Evolutionary conservation across 805 yeast genomes (phyloP).

Genomic region (Monosporozyma yasuniensis): DNA sequence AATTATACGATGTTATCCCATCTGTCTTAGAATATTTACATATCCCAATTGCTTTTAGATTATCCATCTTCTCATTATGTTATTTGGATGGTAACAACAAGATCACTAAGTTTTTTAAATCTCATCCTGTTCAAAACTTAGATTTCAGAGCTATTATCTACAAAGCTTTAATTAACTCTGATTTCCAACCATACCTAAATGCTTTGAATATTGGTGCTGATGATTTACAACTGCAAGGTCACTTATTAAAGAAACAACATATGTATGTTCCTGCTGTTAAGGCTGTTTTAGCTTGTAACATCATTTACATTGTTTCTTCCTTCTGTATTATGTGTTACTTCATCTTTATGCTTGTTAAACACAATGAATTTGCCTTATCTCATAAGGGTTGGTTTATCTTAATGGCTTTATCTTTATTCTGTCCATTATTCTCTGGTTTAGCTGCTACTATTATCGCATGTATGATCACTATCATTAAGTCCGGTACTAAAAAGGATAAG

Average conservation of each 20-base stretch:
- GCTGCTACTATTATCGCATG: constrained; percentile 24
- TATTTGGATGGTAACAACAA: constrained; percentile 15
- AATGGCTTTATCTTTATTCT: constrained; percentile 15
- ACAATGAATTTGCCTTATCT: constrained; percentile 4
- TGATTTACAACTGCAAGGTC: constrained; percentile 26
- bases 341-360: constrained; percentile 6
- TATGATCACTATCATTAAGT: constrained; percentile 24
- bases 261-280: constrained; percentile 28
- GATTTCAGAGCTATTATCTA: constrained; percentile 27
- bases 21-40: constrained; percentile 18
- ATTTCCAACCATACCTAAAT: constrained; percentile 24
- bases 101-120: constrained; percentile 17
- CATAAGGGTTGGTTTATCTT: constrained; percentile 14
- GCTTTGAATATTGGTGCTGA: constrained; percentile 21
- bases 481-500: constrained; percentile 25
- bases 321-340: constrained; percentile 12
- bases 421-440: constrained; percentile 23
- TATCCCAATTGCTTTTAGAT: constrained; percentile 22
- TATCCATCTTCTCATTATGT: constrained; percentile 27
- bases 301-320: constrained; percentile 21
- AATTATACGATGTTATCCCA: constrained; percentile 20
- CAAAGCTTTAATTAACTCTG: constrained; percentile 23
- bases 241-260: constrained; percentile 22
- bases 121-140: constrained; percentile 29
- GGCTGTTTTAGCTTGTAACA: constrained; percentile 25